phyloP scores from a whole-genome alignment of 805 yeast species.

The Spathaspora sp. region DNA sequence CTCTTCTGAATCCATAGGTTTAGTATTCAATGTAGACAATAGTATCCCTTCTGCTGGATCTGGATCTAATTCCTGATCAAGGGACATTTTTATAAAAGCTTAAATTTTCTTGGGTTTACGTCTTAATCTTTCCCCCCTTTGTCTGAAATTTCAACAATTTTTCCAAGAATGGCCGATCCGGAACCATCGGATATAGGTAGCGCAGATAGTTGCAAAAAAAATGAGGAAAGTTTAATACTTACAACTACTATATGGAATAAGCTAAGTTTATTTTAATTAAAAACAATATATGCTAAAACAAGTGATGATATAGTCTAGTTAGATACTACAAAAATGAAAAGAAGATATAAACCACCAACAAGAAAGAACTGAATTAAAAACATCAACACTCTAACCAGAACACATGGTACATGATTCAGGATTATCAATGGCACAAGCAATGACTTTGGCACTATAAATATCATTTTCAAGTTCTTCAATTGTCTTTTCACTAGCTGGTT shows the following conservation, averaged over 20 bases:
- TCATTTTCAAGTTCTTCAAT: conserved; percentile 53
- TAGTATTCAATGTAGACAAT: background rate
- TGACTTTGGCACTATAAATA: conserved; percentile 86
- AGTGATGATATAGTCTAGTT: background rate
- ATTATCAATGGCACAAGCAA: conserved; percentile 95
- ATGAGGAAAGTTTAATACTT: too few relatives aligned
- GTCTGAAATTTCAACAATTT: background rate
- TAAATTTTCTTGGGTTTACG: background rate
- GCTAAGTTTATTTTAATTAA: too few relatives aligned
- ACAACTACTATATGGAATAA: too few relatives aligned
- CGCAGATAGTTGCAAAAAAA: background rate
- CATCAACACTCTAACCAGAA: conserved; percentile 62
- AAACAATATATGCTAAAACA: too few relatives aligned
- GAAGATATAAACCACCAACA: conserved; percentile 1
- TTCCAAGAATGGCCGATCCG: background rate
- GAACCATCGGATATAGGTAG: background rate
- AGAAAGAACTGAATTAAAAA: conserved; percentile 2
- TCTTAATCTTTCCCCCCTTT: background rate
- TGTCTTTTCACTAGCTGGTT: conserved; percentile 13
- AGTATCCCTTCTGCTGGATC: background rate
- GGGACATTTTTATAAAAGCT: background rate
- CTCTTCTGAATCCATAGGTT: background rate
- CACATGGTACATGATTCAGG: conserved; percentile 99
- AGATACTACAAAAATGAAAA: background rate
- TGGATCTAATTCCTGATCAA: background rate